These are phyloP conservation scores for Boletales sp. DNA, from an alignment of 768 basidiomycete species.

Conservation along the genomic window DNA sequence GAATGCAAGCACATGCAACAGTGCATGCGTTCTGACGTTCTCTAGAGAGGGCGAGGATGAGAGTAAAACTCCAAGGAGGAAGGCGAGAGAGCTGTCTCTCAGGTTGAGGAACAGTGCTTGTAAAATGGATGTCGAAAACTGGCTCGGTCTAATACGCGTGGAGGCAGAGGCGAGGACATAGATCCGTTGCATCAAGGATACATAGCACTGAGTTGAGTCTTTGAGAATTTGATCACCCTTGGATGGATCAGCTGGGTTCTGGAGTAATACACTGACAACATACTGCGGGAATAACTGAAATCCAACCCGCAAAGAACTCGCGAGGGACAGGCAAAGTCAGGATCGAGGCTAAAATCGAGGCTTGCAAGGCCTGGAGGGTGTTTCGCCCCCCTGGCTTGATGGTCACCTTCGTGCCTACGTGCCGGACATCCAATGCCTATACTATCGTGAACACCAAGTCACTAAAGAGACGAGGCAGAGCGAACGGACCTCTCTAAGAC, in stretches of 20 bases:
- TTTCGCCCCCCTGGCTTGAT: conserved; percentile 58
- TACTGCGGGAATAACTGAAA: conserved; percentile 37
- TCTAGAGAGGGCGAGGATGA: conserved; percentile 27
- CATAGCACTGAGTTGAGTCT: conserved; percentile 40
- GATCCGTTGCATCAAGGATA: conserved; percentile 56
- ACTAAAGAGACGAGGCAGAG: background rate
- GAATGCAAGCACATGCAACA: conserved; percentile 78
- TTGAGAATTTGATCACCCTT: conserved; percentile 10
- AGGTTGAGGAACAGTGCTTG: conserved; percentile 64
- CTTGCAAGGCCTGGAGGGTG: conserved; percentile 56
- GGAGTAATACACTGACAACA: conserved; percentile 4
- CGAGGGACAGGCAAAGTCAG: conserved; percentile 46
- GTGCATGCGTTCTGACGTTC: conserved; percentile 48
- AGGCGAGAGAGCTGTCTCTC: conserved; percentile 67
- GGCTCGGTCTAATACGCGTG: conserved; percentile 36
- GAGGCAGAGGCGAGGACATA: conserved; percentile 67
- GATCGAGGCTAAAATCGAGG: conserved; percentile 51
- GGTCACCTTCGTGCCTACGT: conserved; percentile 47
- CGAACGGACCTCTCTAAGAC: conserved; percentile 28
- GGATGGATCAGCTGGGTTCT: conserved; percentile 1
- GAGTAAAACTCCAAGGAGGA: conserved; percentile 76
- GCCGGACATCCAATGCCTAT: conserved; percentile 44
- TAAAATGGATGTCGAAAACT: conserved; percentile 55
- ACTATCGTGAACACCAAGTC: conserved; percentile 1
- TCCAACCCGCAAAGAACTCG: conserved; percentile 42